Evolutionary conservation across 1,139 yeast genomes (phyloP).

Genomic region (Saccharomyces pastorianus): DNA sequence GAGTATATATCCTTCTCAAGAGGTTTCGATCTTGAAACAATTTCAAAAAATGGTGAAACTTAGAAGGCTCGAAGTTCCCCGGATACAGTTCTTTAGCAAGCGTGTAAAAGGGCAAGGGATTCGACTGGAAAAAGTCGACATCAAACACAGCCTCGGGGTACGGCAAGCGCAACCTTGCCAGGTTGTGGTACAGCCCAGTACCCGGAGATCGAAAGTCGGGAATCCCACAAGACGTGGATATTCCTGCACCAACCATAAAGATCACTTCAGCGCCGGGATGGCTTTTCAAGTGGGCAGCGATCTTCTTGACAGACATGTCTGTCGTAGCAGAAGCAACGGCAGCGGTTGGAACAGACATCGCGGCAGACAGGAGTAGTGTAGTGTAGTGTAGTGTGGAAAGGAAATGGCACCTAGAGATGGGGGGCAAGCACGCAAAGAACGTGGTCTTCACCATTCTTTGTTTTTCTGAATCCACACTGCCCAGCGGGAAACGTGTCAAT

Average conservation of each 20-base stretch:
- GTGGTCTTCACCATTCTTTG: no score
- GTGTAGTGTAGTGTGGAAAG: no score
- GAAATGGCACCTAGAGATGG: no score
- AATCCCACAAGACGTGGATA: slow-evolving; percentile 85
- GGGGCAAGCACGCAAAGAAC: no score
- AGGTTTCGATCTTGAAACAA: slow-evolving; percentile 55
- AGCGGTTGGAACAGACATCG: background rate
- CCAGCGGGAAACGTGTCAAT: no score
- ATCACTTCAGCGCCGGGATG: slow-evolving; percentile 29
- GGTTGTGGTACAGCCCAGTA: slow-evolving; percentile 81
- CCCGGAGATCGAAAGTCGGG: slow-evolving; percentile 92
- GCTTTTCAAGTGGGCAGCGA: slow-evolving; percentile 19
- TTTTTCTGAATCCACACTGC: no score
- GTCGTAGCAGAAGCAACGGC: background rate
- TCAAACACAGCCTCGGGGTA: slow-evolving; percentile 95
- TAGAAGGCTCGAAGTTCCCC: slow-evolving; percentile 75
- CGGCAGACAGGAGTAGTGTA: no score
- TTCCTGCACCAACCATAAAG: slow-evolving; percentile 76
- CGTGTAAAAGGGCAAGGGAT: slow-evolving; percentile 78
- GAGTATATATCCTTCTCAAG: slow-evolving; percentile 72
- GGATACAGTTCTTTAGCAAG: slow-evolving; percentile 82
- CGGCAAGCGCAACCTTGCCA: slow-evolving; percentile 67
- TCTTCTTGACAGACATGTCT: slow-evolving; percentile 7
- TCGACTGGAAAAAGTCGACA: slow-evolving; percentile 63
- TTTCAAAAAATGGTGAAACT: slow-evolving; percentile 64